phyloP scores from a whole-genome alignment of 768 basidiomycete genomes.

The Suillus subalutaceus region DNA sequence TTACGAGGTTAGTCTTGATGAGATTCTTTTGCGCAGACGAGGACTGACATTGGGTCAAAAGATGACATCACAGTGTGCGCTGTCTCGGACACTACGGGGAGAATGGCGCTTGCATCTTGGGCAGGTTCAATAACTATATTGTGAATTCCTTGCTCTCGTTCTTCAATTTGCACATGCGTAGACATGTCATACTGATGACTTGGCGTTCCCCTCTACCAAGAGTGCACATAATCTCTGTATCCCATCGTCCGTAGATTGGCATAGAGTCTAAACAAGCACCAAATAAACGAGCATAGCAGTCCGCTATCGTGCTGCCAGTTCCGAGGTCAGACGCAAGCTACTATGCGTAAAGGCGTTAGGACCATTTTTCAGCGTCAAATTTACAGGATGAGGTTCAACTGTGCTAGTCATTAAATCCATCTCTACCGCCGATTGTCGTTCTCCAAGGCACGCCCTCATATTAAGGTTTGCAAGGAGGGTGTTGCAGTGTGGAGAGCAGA shows the following conservation, averaged over 20 bases:
- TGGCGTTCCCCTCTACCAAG: background rate
- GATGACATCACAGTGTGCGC: slow-evolving; percentile 51
- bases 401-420: background rate
- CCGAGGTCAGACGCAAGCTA: background rate
- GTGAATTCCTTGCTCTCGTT: slow-evolving; percentile 14
- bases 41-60: slow-evolving; percentile 13
- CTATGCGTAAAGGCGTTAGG: background rate
- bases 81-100: slow-evolving; percentile 48
- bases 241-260: background rate
- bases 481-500: too few relatives aligned
- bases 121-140: slow-evolving; percentile 34
- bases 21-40: too few relatives aligned
- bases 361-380: background rate
- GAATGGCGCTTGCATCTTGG: slow-evolving; percentile 45
- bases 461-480: slow-evolving; percentile 26
- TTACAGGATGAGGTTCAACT: background rate
- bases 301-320: background rate
- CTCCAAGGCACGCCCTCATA: slow-evolving; percentile 4
- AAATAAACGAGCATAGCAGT: too few relatives aligned
- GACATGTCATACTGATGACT: background rate
- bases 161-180: background rate
- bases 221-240: background rate
- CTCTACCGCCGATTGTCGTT: background rate
- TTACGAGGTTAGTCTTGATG: slow-evolving; percentile 29
- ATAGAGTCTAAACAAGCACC: background rate